A percentile compares a stretch with the other conserved stretches of the same genome.
Conservation (phyloP, 2,329 filamentous ascomycete genomes). For the Cladophialophora chaetospira region DNA sequence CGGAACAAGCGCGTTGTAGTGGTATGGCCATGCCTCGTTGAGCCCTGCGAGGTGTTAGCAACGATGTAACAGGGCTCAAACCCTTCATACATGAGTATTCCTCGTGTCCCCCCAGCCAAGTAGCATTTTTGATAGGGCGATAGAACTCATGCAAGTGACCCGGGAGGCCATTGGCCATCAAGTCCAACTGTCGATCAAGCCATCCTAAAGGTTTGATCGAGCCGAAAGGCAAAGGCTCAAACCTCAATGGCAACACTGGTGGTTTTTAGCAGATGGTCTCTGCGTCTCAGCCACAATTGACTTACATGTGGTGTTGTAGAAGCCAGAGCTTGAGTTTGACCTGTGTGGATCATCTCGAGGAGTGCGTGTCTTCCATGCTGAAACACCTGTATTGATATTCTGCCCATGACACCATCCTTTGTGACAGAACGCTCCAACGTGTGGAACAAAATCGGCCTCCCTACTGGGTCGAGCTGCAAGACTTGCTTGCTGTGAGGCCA, state of each 20-base stretch:
- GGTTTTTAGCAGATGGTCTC: neutral
- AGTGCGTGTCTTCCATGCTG: conserved; percentile 15
- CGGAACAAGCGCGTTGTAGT: conserved; percentile 61
- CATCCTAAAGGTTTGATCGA: conserved; percentile 55
- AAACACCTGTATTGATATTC: neutral
- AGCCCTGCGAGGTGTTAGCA: conserved; percentile 36
- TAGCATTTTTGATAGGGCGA: conserved; percentile 53
- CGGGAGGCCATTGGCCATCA: conserved; percentile 54
- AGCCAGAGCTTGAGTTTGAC: conserved; percentile 9
- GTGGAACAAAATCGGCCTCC: neutral
- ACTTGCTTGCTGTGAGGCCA: neutral
- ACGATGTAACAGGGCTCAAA: neutral
- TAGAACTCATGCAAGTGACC: conserved; percentile 60
- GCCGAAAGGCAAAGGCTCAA: conserved; percentile 51
- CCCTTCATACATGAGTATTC: conserved; percentile 51
- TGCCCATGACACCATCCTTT: conserved; percentile 8
- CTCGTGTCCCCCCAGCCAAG: conserved; percentile 54
- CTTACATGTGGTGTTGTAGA: conserved; percentile 25
- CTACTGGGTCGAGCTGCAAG: neutral
- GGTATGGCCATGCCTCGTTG: conserved; percentile 60
- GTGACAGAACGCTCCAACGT: conserved; percentile 2
- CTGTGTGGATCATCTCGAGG: conserved; percentile 19
- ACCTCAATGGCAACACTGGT: conserved; percentile 40
- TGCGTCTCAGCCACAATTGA: neutral
- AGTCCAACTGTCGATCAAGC: conserved; percentile 53